phyloP scores from a whole-genome alignment of 305 asterid species.

The Rubia tinctorum region DNA sequence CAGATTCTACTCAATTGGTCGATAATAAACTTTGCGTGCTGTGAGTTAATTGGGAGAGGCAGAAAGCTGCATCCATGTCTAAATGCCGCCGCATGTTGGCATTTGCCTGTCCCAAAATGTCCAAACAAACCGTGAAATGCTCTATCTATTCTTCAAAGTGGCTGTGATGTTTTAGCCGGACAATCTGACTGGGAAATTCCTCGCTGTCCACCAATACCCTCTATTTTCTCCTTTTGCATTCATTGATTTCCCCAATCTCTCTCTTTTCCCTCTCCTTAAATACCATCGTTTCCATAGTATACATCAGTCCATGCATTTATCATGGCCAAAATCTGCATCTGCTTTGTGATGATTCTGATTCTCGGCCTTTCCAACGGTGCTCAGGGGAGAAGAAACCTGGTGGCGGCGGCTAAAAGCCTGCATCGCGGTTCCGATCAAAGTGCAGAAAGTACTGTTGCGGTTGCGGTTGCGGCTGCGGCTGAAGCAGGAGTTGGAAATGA shows the following conservation, averaged over 20 bases:
- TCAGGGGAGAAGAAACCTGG: slow-evolving; percentile 5
- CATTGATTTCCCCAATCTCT: background rate
- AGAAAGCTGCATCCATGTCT: background rate
- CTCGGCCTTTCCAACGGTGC: slow-evolving; percentile 6
- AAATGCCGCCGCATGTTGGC: background rate
- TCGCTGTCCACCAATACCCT: slow-evolving; percentile 16
- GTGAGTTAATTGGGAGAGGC: background rate
- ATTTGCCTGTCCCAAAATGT: background rate
- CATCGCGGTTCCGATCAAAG: background rate
- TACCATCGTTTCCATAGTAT: no score
- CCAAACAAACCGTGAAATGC: slow-evolving; percentile 11
- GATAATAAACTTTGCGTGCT: background rate
- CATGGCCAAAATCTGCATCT: slow-evolving; percentile 9
- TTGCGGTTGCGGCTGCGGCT: no score
- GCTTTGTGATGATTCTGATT: background rate
- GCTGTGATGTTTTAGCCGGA: slow-evolving; percentile 7
- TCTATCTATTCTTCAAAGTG: background rate
- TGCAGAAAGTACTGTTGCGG: background rate
- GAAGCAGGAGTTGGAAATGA: background rate
- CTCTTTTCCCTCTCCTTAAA: slow-evolving; percentile 10
- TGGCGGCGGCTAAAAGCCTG: background rate
- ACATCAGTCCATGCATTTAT: no score
- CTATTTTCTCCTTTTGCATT: background rate
- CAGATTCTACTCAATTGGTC: no score
- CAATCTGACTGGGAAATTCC: slow-evolving; percentile 4